Conservation (phyloP, 2,329 filamentous ascomycete genomes). For the Curvularia sp. region DNA sequence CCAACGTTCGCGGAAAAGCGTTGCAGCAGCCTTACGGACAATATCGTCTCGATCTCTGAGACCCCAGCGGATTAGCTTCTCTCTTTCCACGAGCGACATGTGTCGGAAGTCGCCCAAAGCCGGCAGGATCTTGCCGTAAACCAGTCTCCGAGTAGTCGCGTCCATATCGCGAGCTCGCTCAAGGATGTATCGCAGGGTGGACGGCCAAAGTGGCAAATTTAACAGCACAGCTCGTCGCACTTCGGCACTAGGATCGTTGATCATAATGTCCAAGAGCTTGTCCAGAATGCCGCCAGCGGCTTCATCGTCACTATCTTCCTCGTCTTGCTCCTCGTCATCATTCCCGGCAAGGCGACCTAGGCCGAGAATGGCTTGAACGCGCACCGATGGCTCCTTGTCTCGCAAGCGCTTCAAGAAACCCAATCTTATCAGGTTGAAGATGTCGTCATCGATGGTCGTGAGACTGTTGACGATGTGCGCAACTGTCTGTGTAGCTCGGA, state of each 20-base stretch:
- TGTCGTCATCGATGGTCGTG: slow-evolving; percentile 87
- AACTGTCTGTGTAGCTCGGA: slow-evolving; percentile 86
- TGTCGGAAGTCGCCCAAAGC: slow-evolving; percentile 93
- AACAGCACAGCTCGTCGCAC: slow-evolving; percentile 86
- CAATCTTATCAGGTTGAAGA: slow-evolving; percentile 82
- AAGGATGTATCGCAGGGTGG: slow-evolving; percentile 83
- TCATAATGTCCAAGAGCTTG: slow-evolving; percentile 85
- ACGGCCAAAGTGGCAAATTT: slow-evolving; percentile 85
- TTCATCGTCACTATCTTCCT: slow-evolving; percentile 73
- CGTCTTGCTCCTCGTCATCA: slow-evolving; percentile 65
- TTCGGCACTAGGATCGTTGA: slow-evolving; percentile 93
- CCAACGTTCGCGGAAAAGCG: slow-evolving; percentile 94
- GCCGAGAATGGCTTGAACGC: slow-evolving; percentile 89
- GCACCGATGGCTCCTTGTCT: slow-evolving; percentile 92
- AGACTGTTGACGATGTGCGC: slow-evolving; percentile 92
- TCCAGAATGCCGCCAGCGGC: slow-evolving; percentile 74
- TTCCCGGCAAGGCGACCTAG: slow-evolving; percentile 80
- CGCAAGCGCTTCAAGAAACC: slow-evolving; percentile 84
- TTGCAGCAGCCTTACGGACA: slow-evolving; percentile 88
- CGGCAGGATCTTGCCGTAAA: slow-evolving; percentile 87
- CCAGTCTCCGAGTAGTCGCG: slow-evolving; percentile 78
- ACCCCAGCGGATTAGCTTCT: slow-evolving; percentile 95
- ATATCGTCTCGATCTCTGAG: slow-evolving; percentile 92
- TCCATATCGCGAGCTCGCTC: slow-evolving; percentile 92
- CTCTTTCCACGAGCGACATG: slow-evolving; percentile 89